These are phyloP conservation scores for Davidsoniella australis DNA, from an alignment of 2,329 filamentous ascomycete species.

Conservation along the genomic window DNA sequence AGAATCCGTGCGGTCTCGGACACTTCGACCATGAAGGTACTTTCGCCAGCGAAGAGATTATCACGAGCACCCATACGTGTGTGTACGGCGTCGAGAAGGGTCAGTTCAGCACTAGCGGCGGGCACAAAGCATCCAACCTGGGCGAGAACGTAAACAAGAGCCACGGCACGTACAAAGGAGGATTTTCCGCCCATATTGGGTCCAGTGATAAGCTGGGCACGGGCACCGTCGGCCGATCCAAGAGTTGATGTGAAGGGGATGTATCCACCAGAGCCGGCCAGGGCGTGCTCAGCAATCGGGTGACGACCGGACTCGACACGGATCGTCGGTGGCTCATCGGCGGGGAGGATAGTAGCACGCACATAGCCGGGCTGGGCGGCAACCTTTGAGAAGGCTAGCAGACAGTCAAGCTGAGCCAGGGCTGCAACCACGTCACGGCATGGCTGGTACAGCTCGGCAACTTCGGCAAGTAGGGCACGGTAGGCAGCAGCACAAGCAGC, in stretches of 20 bases:
- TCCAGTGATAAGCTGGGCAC: conserved; percentile 78
- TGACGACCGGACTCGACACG: conserved; percentile 63
- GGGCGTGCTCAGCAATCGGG: conserved; percentile 85
- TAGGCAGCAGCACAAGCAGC: conserved; percentile 84
- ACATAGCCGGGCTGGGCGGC: conserved; percentile 76
- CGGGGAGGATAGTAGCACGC: conserved; percentile 51
- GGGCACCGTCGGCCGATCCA: conserved; percentile 36
- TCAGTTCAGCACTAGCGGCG: conserved; percentile 54
- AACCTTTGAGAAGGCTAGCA: conserved; percentile 70
- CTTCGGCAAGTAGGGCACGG: conserved; percentile 48
- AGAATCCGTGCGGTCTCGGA: conserved; percentile 84
- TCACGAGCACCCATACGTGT: conserved; percentile 93
- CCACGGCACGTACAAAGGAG: conserved; percentile 86
- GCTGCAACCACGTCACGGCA: conserved; percentile 78
- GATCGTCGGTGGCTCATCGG: conserved; percentile 49
- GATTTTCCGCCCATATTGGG: conserved; percentile 99
- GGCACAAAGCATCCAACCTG: conserved; percentile 93
- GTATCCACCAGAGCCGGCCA: conserved; percentile 52
- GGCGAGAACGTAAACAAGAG: conserved; percentile 81
- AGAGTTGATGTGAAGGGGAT: conserved; percentile 78
- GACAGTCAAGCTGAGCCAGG: conserved; percentile 74
- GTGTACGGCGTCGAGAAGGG: conserved; percentile 78
- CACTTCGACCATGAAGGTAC: conserved; percentile 95
- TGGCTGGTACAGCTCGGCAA: conserved; percentile 71
- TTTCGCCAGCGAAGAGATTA: conserved; percentile 88